phyloP scores from a whole-genome alignment of 2,329 filamentous ascomycete species.

The Pseudogymnoascus destructans region DNA sequence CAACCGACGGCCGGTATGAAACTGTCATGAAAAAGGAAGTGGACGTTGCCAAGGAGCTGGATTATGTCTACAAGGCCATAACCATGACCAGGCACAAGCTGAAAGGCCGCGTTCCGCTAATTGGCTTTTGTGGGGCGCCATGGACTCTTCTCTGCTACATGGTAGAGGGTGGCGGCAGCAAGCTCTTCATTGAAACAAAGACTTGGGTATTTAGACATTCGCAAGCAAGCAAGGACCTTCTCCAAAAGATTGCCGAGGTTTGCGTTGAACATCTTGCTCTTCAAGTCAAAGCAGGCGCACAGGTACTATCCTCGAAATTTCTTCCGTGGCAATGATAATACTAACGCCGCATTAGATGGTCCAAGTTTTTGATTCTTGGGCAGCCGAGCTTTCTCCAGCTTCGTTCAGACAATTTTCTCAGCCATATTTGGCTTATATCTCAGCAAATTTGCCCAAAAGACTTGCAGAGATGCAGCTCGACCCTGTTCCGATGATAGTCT shows the following conservation, averaged over 20 bases:
- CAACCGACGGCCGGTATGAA: constrained; percentile 71
- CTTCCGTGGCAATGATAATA: not conserved
- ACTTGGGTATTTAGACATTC: constrained; percentile 92
- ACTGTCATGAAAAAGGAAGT: constrained; percentile 64
- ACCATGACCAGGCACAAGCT: constrained; percentile 82
- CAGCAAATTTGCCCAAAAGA: constrained; percentile 61
- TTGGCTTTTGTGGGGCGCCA: constrained; percentile 92
- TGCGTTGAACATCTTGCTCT: constrained; percentile 90
- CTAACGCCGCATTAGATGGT: constrained; percentile 44
- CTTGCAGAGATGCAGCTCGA: constrained; percentile 64
- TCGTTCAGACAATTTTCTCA: constrained; percentile 76
- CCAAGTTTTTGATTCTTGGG: constrained; percentile 98
- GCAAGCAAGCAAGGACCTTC: constrained; percentile 62
- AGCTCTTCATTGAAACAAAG: constrained; percentile 88
- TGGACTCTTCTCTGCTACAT: constrained; percentile 98
- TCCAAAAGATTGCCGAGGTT: constrained; percentile 85
- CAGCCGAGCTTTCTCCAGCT: constrained; percentile 75
- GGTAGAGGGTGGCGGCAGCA: constrained; percentile 94
- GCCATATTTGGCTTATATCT: constrained; percentile 76
- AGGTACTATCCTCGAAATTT: constrained; percentile 36
- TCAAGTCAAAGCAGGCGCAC: constrained; percentile 86
- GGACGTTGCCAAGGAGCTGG: constrained; percentile 72
- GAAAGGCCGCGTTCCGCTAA: constrained; percentile 75
- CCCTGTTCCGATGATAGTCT: constrained; percentile 89
- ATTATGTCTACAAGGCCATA: constrained; percentile 93